Evolutionary conservation across 345 rosid genomes (phyloP).

Genomic region (Gossypium thurberi): DNA sequence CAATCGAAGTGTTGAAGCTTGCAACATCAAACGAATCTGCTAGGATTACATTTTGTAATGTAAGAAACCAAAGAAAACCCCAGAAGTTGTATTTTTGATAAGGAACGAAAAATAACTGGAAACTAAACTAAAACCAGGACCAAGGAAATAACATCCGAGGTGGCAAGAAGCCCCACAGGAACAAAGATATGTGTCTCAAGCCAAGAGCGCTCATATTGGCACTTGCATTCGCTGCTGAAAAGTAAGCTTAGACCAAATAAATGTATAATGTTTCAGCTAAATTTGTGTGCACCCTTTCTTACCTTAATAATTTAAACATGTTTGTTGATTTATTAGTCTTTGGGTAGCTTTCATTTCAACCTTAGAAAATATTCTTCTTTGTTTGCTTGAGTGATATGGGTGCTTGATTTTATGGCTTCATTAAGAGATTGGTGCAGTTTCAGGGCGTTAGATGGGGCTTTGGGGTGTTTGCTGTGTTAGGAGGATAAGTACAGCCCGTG

Average conservation of each 20-base stretch:
- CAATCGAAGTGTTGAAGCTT: too few species aligned
- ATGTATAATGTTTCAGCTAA: not conserved
- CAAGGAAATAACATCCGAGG: too few species aligned
- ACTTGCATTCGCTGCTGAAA: not conserved
- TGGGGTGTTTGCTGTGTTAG: not conserved
- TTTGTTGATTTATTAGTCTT: too few species aligned
- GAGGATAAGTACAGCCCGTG: constrained; percentile 67
- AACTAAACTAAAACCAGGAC: too few species aligned
- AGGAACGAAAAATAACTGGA: too few species aligned
- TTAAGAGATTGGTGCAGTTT: constrained; percentile 12
- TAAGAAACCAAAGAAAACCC: too few species aligned
- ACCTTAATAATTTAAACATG: too few species aligned
- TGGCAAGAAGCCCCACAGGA: too few species aligned
- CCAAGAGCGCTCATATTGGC: not conserved
- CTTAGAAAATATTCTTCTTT: not conserved
- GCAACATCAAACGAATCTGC: too few species aligned
- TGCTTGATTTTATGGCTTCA: not conserved
- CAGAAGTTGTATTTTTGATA: too few species aligned
- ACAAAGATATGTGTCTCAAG: too few species aligned
- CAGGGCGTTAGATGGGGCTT: constrained; percentile 61
- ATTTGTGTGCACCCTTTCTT: constrained; percentile 2
- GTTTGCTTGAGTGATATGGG: not conserved
- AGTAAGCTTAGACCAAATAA: not conserved
- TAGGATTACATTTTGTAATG: too few species aligned
- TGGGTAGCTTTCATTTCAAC: not conserved